Evolutionary conservation across 2,329 filamentous ascomycete genomes (phyloP), one percentile per base, ranked within the genome.

Genomic region (Colletotrichum trifolii): DNA sequence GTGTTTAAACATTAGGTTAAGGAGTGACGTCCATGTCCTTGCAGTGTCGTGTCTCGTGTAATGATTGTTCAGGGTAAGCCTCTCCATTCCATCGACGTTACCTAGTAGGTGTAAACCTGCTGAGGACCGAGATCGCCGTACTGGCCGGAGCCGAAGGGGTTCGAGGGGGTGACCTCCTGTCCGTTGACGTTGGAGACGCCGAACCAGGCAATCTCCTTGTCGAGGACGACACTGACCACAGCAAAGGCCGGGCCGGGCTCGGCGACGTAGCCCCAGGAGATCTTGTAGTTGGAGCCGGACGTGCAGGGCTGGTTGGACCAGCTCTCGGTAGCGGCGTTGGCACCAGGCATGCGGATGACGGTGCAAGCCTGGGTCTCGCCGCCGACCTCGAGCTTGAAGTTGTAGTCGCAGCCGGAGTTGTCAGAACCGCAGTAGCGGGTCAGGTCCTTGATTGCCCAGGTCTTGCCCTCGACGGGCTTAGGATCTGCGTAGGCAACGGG

Each of bases 71-170:
- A 60, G 12, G 45, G 46, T 25, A 40, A 42, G n/a, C 33, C 9
- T 11, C n/a, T n/a, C 15, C 13, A n/a, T 8, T 11, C 34, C 43
- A 38, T 35, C 9, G 4, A 1, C 5, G 25, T 25, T 12, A 8
- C 25, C 35, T n/a, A 64, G 45, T 60, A 55, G 45, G 56, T 64
- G 56, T 60, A 64, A 13, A 65, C 58, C 58, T 62, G 62, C 58
- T 53, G 52, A 7, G 62, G 62, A 6, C 62, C 62, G 15, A 65
- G 46, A 40, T 65, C 38, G 17, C 62, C 62, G 38, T 47, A 65
- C 47, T 62, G 52, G 11, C 62, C 62, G 3, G 62, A 62, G 40
- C 58, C 62, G 52, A 53, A 57, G 46, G 62, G 62, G 58, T 43
- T 65, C 12, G 58, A 56, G 11, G 62, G 58, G 12, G 61, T 62